These are phyloP conservation scores for Alloascoidea africana DNA, from an alignment of 805 yeast species.

Conservation along the genomic window DNA sequence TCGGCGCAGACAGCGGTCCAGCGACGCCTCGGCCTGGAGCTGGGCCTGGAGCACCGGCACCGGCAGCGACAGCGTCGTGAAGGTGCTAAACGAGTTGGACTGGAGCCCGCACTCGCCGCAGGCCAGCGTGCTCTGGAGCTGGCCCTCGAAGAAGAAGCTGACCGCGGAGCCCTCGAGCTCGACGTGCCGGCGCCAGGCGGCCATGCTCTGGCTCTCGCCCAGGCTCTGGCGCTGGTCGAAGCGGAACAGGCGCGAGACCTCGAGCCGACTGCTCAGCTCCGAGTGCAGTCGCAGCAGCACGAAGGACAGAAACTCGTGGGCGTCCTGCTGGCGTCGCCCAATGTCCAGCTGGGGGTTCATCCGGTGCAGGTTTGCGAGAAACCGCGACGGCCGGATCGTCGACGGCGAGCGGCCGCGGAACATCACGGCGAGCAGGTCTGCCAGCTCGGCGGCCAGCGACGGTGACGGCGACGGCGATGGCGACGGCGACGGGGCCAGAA, in stretches of 20 bases:
- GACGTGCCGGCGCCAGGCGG: conserved; percentile 70
- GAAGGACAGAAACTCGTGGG: conserved; percentile 61
- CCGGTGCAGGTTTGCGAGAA: conserved; percentile 36
- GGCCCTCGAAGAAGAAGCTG: conserved; percentile 80
- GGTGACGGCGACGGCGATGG: no score
- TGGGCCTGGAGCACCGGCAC: conserved; percentile 35
- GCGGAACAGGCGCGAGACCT: conserved; percentile 13
- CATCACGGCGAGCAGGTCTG: background rate
- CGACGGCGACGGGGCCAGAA: no score
- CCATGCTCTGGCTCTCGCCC: no score
- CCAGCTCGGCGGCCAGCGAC: background rate
- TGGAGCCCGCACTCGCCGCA: conserved; percentile 62
- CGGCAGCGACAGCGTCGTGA: conserved; percentile 67
- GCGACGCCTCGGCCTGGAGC: conserved; percentile 18
- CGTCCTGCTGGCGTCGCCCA: conserved; percentile 69
- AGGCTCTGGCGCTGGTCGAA: background rate
- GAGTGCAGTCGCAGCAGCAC: conserved; percentile 54
- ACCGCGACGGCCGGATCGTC: conserved; percentile 25
- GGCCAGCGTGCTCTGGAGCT: conserved; percentile 57
- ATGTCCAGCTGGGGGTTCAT: conserved; percentile 54
- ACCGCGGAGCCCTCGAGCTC: conserved; percentile 65
- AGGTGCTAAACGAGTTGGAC: conserved; percentile 78
- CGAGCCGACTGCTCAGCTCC: conserved; percentile 31
- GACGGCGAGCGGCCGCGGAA: background rate
- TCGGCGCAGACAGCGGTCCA: conserved; percentile 59